Conservation (phyloP, 805 yeast genomes). For the Starmerella etchellsii region DNA sequence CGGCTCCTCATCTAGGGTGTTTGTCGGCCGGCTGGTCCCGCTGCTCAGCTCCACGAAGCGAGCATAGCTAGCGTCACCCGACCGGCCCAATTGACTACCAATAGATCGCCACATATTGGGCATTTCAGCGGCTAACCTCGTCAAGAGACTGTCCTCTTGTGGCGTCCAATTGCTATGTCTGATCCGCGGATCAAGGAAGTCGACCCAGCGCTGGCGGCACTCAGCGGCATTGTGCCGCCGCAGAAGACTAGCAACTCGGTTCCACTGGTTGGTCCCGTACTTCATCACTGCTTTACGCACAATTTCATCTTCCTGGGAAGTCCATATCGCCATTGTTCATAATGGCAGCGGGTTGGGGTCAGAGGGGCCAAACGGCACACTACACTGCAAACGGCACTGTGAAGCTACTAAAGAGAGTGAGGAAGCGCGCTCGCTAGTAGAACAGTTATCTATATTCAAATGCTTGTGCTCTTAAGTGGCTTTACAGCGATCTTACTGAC, state of each 20-base stretch:
- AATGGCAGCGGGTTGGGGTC: background rate
- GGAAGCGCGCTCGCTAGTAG: slow-evolving; percentile 5
- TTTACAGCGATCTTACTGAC: too few relatives aligned
- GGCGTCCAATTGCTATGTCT: slow-evolving; percentile 53
- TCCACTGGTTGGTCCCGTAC: slow-evolving; percentile 92
- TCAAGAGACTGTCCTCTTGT: slow-evolving; percentile 61
- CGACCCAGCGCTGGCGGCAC: slow-evolving; percentile 86
- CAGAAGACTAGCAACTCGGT: slow-evolving; percentile 74
- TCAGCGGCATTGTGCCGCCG: slow-evolving; percentile 82
- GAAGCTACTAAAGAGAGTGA: slow-evolving; percentile 26
- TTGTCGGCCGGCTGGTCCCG: too few relatives aligned
- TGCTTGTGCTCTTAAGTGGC: too few relatives aligned
- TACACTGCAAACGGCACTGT: too few relatives aligned
- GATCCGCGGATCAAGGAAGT: slow-evolving; percentile 68
- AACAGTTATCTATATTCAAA: too few relatives aligned
- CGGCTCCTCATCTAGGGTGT: background rate
- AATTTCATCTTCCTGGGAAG: slow-evolving; percentile 72
- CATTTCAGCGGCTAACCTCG: slow-evolving; percentile 51
- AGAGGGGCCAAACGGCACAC: background rate
- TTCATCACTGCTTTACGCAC: slow-evolving; percentile 82
- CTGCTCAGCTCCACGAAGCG: background rate
- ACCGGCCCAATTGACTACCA: slow-evolving; percentile 52
- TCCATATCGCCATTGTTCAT: slow-evolving; percentile 49
- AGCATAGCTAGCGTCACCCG: background rate
- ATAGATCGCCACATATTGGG: slow-evolving; percentile 95